phyloP scores from a whole-genome alignment of 1,284 basidiomycete genomes.

The Cerioporus squamosus region DNA sequence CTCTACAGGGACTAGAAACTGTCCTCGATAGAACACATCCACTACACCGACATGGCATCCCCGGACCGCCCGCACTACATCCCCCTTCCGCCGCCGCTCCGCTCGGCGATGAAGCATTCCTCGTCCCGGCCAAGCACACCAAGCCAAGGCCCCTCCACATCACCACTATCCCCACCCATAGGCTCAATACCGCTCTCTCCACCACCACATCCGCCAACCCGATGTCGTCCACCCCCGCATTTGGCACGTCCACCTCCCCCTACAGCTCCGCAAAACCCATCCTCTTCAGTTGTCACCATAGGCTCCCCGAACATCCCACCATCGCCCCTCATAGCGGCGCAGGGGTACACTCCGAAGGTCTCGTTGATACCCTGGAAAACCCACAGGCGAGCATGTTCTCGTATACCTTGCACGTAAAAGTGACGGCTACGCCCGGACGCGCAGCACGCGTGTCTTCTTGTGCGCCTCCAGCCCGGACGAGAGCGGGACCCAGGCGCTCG shows the following conservation, averaged over 20 bases:
- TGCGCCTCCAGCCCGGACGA: slow-evolving; percentile 92
- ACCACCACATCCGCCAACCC: slow-evolving; percentile 11
- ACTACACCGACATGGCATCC: slow-evolving; percentile 22
- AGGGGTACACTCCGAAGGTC: slow-evolving; percentile 82
- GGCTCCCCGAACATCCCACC: slow-evolving; percentile 13
- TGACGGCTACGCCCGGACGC: slow-evolving; percentile 79
- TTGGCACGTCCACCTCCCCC: slow-evolving; percentile 10
- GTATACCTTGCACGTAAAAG: slow-evolving; percentile 80
- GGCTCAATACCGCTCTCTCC: slow-evolving; percentile 23
- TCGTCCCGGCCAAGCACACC: slow-evolving; percentile 36
- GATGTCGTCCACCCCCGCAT: slow-evolving; percentile 19
- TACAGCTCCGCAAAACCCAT: slow-evolving; percentile 12
- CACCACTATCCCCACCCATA: slow-evolving; percentile 18
- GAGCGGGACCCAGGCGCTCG: slow-evolving; percentile 82
- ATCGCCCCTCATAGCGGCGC: slow-evolving; percentile 38
- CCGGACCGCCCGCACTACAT: slow-evolving; percentile 32
- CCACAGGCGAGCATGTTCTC: slow-evolving; percentile 49
- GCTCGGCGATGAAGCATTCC: slow-evolving; percentile 55
- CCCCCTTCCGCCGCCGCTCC: slow-evolving; percentile 38
- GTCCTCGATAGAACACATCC: not conserved
- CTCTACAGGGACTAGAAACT: no score
- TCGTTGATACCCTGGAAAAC: slow-evolving; percentile 62
- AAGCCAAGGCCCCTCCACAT: slow-evolving; percentile 14
- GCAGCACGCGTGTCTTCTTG: slow-evolving; percentile 88
- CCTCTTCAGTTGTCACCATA: slow-evolving; percentile 17